Evolutionary conservation across 306 rosid species (phyloP).

Genomic region (Cajanus cajan): DNA sequence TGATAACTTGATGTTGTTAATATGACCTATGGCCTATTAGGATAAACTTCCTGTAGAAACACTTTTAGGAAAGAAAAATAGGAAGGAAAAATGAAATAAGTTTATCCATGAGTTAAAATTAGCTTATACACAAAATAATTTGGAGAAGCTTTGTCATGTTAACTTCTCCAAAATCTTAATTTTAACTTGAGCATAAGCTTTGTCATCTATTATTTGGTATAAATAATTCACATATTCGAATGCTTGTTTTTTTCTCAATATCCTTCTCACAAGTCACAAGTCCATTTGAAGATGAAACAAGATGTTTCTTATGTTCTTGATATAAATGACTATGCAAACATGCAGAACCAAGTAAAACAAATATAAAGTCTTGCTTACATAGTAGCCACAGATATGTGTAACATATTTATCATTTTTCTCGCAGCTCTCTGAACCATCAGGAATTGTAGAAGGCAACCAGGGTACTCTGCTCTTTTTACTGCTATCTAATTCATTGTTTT

Average conservation of each 20-base stretch:
- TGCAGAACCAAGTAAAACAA: conserved; percentile 12
- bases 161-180: too few species aligned
- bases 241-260: background rate
- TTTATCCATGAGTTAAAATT: too few species aligned
- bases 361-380: conserved; percentile 1
- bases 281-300: conserved; percentile 18
- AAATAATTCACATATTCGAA: background rate
- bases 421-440: conserved; percentile 97
- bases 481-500: background rate
- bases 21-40: too few species aligned
- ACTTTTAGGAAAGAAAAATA: too few species aligned
- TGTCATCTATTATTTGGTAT: conserved; percentile 1
- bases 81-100: too few species aligned
- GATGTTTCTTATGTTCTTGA: conserved; percentile 11
- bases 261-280: conserved; percentile 14
- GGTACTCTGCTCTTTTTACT: conserved; percentile 46
- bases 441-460: conserved; percentile 63
- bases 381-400: background rate
- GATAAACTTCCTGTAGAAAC: too few species aligned
- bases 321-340: background rate
- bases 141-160: too few species aligned
- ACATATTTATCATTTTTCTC: conserved; percentile 37
- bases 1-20: conserved; percentile 2
- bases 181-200: too few species aligned
- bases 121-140: too few species aligned